These are phyloP conservation scores for Kwoniella dejecticola DNA, from an alignment of 768 basidiomycete genomes.

Conservation along the genomic window DNA sequence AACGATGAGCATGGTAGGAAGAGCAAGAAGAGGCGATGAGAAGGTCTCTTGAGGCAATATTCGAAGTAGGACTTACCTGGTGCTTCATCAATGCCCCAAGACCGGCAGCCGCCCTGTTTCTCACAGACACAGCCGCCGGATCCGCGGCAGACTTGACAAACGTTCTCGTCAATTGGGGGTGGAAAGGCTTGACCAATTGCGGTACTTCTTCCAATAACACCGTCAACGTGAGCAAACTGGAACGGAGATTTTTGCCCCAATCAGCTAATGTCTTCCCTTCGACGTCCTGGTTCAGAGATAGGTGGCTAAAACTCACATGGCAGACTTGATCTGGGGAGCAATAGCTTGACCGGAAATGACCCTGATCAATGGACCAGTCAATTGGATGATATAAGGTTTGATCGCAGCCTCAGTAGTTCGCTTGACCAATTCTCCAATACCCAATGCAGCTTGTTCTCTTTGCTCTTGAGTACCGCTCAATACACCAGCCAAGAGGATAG, in stretches of 20 bases:
- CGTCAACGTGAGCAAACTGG: slow-evolving; percentile 70
- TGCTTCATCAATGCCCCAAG: slow-evolving; percentile 87
- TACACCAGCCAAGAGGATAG: slow-evolving; percentile 86
- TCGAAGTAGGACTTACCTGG: slow-evolving; percentile 46
- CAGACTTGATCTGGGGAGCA: slow-evolving; percentile 89
- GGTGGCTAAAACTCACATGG: slow-evolving; percentile 61
- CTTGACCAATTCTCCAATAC: slow-evolving; percentile 93
- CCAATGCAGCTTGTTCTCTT: slow-evolving; percentile 87
- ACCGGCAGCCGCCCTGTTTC: slow-evolving; percentile 78
- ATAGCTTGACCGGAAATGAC: slow-evolving; percentile 76
- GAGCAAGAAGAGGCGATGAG: too few relatives aligned
- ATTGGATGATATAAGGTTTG: slow-evolving; percentile 92
- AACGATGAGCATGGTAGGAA: neutral
- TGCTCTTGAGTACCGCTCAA: slow-evolving; percentile 91
- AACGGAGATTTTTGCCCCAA: neutral
- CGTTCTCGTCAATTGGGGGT: slow-evolving; percentile 93
- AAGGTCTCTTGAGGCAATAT: too few relatives aligned
- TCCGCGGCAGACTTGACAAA: slow-evolving; percentile 93
- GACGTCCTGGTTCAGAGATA: neutral
- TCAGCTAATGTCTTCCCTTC: slow-evolving; percentile 3
- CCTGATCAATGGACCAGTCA: slow-evolving; percentile 93
- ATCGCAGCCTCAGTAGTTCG: slow-evolving; percentile 79
- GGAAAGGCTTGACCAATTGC: slow-evolving; percentile 91
- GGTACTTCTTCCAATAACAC: slow-evolving; percentile 85
- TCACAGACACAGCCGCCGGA: slow-evolving; percentile 71